Evolutionary conservation across 176 grass and related monocot species (phyloP).

Genomic region (Ensete ventricosum): DNA sequence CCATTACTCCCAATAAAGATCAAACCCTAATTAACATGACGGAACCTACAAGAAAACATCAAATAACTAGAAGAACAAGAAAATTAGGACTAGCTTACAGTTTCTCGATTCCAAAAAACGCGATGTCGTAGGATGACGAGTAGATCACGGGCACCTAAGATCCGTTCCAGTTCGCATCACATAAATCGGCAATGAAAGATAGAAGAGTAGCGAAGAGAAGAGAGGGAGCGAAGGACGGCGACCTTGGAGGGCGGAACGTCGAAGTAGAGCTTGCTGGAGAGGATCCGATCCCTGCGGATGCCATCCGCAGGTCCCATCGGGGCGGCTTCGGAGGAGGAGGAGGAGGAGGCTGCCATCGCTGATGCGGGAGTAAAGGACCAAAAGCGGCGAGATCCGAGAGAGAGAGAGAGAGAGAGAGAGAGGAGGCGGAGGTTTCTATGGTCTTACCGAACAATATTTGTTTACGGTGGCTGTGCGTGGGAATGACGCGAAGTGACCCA

Average conservation of each 20-base stretch:
- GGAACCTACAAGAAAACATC: no score
- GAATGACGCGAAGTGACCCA: no score
- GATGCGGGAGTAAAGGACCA: no score
- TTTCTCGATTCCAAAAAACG: conserved; percentile 87
- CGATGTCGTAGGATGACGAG: conserved; percentile 71
- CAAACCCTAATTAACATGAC: no score
- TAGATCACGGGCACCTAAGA: conserved; percentile 68
- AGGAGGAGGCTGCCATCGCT: conserved; percentile 35
- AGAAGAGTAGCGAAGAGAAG: not conserved
- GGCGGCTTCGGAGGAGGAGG: conserved; percentile 9
- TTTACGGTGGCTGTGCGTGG: no score
- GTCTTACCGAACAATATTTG: no score
- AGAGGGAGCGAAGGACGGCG: not conserved
- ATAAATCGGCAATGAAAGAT: not conserved
- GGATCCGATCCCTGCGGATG: conserved; percentile 51
- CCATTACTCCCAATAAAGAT: no score
- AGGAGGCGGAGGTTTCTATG: not conserved
- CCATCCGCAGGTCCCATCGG: conserved; percentile 4
- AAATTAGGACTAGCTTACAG: conserved; percentile 36
- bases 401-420: no score
- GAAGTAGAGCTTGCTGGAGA: conserved; percentile 93
- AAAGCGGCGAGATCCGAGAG: not conserved
- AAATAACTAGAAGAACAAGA: not conserved
- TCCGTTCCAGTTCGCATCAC: not conserved
- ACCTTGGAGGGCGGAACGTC: conserved; percentile 76